Evolutionary conservation across 2,329 filamentous ascomycete species (phyloP), one percentile per base, ranked within the genome.

Genomic region (Rutstroemia sp.): DNA sequence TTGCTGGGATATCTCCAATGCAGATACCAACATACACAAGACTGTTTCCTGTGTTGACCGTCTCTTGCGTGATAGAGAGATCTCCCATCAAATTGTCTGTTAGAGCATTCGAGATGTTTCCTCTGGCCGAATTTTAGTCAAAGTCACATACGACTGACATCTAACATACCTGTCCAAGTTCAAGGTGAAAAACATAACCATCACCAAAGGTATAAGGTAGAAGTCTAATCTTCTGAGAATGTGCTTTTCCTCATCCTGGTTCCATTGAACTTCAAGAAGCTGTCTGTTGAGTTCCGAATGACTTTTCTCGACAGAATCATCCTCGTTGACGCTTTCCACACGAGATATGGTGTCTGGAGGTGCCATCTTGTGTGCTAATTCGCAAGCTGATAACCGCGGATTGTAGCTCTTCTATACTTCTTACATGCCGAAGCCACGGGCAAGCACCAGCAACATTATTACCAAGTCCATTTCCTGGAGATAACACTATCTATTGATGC

Each of bases 31-130:
- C 51, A 8, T 54, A 54, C 12, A 54, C 51, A 14, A 54, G 51
- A 27, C 51, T 54, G n/a, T 41, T 54, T 17, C 51, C 51, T 17
- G 51, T 54, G 41, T 54, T 54, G 17, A 54, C 21, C 9, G 25
- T 54, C 17, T 54, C 42, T 14, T 54, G 51, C 27, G 38, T 54
- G 2, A 57, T 50, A 17, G 38, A 23, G 16, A 57, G 37, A 44
- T 48, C 51, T 5, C 19, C 34, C 56, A 54, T 39, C 27, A 57
- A 44, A 72, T 74, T 8, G 70, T 70, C 82, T 0, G 79, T 80
- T 12, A 82, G 71, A 5, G 81, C 83, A 64, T 82, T 81, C 4
- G 62, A 60, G 10, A 85, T 73, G 61, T 85, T 86, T 34, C 51
- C 51, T 48, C 51, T 54, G n/a, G 3, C 5, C 10, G 16, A 4